Evolutionary conservation across 139 green algal species (phyloP).

Genomic region (Nannochloris sp.): DNA sequence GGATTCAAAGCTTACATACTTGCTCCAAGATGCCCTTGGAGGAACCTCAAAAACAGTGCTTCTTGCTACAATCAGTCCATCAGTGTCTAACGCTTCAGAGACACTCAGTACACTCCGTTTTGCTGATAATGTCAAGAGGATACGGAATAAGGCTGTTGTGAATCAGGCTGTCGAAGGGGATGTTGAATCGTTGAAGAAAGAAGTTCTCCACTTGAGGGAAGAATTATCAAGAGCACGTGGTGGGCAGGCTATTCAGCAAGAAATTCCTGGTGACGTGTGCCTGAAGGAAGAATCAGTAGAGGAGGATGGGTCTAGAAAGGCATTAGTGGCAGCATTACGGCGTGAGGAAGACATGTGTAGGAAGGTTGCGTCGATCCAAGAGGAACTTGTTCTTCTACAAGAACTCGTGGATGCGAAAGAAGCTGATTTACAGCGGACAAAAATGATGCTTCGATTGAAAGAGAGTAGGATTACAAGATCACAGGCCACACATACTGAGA

Average conservation of each 20-base stretch:
- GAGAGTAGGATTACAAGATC: slow-evolving; percentile 28
- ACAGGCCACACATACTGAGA: slow-evolving; percentile 4
- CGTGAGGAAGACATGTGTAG: slow-evolving; percentile 27
- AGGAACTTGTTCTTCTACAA: slow-evolving; percentile 35
- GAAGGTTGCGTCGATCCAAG: slow-evolving; percentile 25
- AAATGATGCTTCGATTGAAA: slow-evolving; percentile 43
- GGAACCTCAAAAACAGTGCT: slow-evolving; percentile 93
- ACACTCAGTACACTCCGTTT: slow-evolving; percentile 88
- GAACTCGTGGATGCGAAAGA: slow-evolving; percentile 32
- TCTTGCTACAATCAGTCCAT: slow-evolving; percentile 78
- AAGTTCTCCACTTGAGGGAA: slow-evolving; percentile 46
- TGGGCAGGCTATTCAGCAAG: background rate
- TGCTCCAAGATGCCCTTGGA: slow-evolving; percentile 91
- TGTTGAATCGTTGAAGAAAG: slow-evolving; percentile 33
- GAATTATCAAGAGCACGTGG: slow-evolving; percentile 18
- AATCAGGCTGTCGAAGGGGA: slow-evolving; percentile 61
- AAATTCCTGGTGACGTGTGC: background rate
- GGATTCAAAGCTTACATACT: slow-evolving; percentile 91
- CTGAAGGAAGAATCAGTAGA: slow-evolving; percentile 20
- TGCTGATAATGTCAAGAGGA: slow-evolving; percentile 75
- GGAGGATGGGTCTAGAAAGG: background rate
- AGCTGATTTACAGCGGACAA: slow-evolving; percentile 32
- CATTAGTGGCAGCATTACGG: slow-evolving; percentile 32
- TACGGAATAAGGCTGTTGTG: slow-evolving; percentile 76
- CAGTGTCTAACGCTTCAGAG: slow-evolving; percentile 47